Conservation (phyloP, 2,329 filamentous ascomycete genomes). For the Nakataea oryzae region DNA sequence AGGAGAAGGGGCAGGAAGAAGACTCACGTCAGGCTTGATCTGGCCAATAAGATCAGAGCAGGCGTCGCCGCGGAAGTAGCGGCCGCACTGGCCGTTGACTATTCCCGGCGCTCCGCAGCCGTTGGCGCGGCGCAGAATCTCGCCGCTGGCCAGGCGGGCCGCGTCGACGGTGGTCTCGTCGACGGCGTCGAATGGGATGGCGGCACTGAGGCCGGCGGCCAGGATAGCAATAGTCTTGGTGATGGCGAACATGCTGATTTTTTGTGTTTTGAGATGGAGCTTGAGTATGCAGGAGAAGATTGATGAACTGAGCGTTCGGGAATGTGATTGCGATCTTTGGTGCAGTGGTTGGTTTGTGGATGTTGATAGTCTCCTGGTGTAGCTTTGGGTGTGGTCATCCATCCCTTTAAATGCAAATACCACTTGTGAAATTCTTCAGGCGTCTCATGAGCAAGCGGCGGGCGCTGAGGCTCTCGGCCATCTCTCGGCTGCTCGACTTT, state of each 20-base stretch:
- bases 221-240: neutral
- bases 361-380: no score
- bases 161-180: neutral
- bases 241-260: neutral
- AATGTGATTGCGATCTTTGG: no score
- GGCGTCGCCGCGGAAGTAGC: conserved; percentile 5
- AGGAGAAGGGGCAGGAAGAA: neutral
- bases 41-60: neutral
- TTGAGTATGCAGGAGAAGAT: no score
- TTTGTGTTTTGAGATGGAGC: no score
- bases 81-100: conserved; percentile 7
- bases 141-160: neutral
- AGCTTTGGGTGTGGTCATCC: no score
- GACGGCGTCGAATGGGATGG: neutral
- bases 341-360: no score
- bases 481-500: no score
- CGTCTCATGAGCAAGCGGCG: no score
- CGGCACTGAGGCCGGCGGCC: neutral
- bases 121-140: conserved; percentile 1
- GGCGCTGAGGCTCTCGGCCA: no score
- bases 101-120: conserved; percentile 5
- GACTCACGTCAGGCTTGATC: neutral
- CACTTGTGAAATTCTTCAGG: no score
- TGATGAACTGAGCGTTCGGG: no score
- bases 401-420: no score